Base-by-base conservation (phyloP, 2,329 filamentous ascomycete genomes). In the Alternaria brassicae region DNA sequence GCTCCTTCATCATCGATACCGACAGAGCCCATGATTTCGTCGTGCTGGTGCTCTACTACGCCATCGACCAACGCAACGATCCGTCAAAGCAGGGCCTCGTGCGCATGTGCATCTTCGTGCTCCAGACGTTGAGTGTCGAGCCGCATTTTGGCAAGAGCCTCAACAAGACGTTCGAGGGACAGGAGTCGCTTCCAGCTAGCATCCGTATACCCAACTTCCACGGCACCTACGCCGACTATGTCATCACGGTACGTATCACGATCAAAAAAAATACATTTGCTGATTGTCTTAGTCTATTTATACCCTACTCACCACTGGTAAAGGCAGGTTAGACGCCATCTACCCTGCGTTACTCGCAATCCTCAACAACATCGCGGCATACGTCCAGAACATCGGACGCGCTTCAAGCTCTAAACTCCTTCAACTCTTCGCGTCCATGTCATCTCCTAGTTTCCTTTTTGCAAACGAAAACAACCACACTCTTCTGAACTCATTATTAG, bases 1-100 rank as follows among this genome's bases (percentile, higher is more conserved):
- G 95, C 30, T 92, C 93, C 1, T 99, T 97, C 78, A 95, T 99
- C 71, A 94, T 98, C 63, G 95, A 99, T 70, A 98, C 95, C 0
- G 92, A 95, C 73, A 85, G 94, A 53, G 92, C 91, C 0, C 92
- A 97, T 72, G 95, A 99, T 75, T 97, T 98, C 78, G 85, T 97
- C 51, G 87, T 98, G 12, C 82, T 98, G 19, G 88, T 96, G 39
- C 81, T 98, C 3, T 99, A 96, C 79, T 97, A 98, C 75, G 92
- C 93, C 4, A 87, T 97, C 45, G 93, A 97, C 74, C 91, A 95
- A 77, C 93, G 92, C 73, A 86, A 88, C 40, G 94, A 98, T 72
- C 82, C 90, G 19, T 88, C 93, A 1, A 96, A 94, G 76, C 93
- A 97, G 77, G 95, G 95, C 1, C 85, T 97, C 1, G 92, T 98